These are phyloP conservation scores for Claviceps sorghi DNA, from an alignment of 2,329 filamentous ascomycete species.

Conservation along the genomic window DNA sequence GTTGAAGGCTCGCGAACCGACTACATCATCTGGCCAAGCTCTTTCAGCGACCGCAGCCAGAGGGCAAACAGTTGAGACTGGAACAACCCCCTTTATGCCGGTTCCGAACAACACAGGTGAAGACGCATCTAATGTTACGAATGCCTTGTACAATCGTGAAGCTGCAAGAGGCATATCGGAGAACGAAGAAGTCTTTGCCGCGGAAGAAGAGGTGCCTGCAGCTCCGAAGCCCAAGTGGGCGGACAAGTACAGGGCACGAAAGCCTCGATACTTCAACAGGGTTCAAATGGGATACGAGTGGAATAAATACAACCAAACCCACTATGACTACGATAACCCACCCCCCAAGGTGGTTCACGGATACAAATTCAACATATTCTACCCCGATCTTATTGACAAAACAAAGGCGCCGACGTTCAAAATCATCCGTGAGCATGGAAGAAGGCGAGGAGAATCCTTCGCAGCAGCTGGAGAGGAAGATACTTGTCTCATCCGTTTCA, in stretches of 20 bases:
- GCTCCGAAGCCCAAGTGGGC: constrained; percentile 61
- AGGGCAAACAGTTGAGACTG: background rate
- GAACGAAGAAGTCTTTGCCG: constrained; percentile 89
- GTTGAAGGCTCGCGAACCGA: background rate
- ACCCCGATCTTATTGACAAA: constrained; percentile 92
- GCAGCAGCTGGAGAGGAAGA: constrained; percentile 91
- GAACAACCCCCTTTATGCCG: background rate
- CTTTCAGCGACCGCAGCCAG: background rate
- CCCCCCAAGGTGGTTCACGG: constrained; percentile 96
- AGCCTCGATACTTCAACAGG: constrained; percentile 93
- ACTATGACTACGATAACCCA: constrained; percentile 97
- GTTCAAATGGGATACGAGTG: constrained; percentile 99
- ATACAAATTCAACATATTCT: constrained; percentile 99
- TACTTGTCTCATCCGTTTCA: constrained; percentile 90
- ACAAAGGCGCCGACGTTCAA: constrained; percentile 88
- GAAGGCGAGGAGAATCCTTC: constrained; percentile 80
- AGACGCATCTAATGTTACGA: constrained; percentile 75
- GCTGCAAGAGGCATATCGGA: constrained; percentile 82
- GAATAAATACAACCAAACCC: constrained; percentile 99
- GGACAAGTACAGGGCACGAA: constrained; percentile 72
- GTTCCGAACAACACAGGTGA: constrained; percentile 35
- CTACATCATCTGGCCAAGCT: constrained; percentile 3
- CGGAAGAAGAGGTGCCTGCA: constrained; percentile 60
- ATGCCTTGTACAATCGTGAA: constrained; percentile 81
- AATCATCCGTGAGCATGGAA: constrained; percentile 84